Evolutionary conservation across 2,329 filamentous ascomycete species (phyloP), one percentile per base, ranked within the genome.

Genomic region (Keithomyces neogunnii): DNA sequence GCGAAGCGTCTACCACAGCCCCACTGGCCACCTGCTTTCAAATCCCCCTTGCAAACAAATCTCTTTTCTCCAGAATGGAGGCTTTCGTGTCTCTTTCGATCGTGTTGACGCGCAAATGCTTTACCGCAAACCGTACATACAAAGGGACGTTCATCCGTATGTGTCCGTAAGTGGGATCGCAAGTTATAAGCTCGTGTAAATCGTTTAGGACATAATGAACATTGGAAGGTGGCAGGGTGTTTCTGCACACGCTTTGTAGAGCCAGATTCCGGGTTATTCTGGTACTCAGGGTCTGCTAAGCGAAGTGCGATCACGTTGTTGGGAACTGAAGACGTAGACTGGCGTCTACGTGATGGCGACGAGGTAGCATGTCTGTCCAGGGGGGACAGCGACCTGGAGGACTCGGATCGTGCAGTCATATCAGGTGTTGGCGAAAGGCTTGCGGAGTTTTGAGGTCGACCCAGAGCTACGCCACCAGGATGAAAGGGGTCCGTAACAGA

Each of bases 31-130:
- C 85, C 84, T 2, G 82, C 82, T 59, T 92, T 91, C 47, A 99
- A 81, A 53, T 91, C 88, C 49, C 93, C 93, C 59, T 89, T 90
- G 71, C 93, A 99, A 6, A 97, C 88, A 65, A 97, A 99, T 65
- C 96, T 97, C 81, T 97, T 99, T 72, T 99, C 93, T 42, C 93
- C 93, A 0, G 89, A 95, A 64, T 99, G 93, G 42, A 99, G 74
- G 39, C 92, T 91, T 71, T 99, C 93, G 68, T 99, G 93, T 39
- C 93, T 86, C 70, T 99, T 99, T 45, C 93, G 86, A 66, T 99
- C 93, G 65, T 99, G 93, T 65, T 99, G 93, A 30, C 93, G 86
- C 5, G 93, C 93, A 70, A 99, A 99, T 0, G 93, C 93, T 69
- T 99, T 99, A 49, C 89, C 89, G 60, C 93, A 99, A 7, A 97